These are phyloP conservation scores for Davidsoniella australis DNA, from an alignment of 2,329 filamentous ascomycete species.

Conservation along the genomic window DNA sequence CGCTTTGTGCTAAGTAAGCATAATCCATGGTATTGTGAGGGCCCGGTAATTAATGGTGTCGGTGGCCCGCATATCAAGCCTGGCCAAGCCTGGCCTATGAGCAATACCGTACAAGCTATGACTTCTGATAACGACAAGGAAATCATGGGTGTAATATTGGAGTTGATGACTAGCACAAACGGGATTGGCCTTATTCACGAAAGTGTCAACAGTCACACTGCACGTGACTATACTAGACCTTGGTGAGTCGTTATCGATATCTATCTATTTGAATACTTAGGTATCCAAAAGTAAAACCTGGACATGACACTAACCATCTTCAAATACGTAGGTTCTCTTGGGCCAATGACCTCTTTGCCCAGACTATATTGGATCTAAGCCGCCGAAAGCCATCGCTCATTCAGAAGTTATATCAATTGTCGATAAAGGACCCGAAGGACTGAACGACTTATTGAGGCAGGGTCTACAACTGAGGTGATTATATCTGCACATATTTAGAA, in stretches of 20 bases:
- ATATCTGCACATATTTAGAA: no score
- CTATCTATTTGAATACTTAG: no score
- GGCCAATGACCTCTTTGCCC: conserved; percentile 78
- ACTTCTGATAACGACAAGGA: conserved; percentile 25
- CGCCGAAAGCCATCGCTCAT: conserved; percentile 53
- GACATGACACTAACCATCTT: conserved; percentile 14
- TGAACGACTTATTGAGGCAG: no score
- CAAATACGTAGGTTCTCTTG: conserved; percentile 55
- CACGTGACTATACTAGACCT: conserved; percentile 20
- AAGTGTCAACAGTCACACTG: conserved; percentile 22
- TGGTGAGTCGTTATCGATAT: conserved; percentile 16
- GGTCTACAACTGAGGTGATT: no score
- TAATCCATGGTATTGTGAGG: conserved; percentile 64
- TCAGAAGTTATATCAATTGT: conserved; percentile 28
- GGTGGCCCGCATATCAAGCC: conserved; percentile 52
- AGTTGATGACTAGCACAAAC: conserved; percentile 25
- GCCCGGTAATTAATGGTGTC: conserved; percentile 51
- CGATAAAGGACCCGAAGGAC: no score
- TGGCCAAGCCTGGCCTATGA: conserved; percentile 39
- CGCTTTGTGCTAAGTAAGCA: conserved; percentile 57
- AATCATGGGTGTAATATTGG: conserved; percentile 20
- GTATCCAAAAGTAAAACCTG: no score
- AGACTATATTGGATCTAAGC: conserved; percentile 61
- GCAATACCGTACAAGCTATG: conserved; percentile 33
- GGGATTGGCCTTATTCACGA: conserved; percentile 32